Base-by-base conservation (phyloP, 176 grass and related monocot genomes). In the Juncus inflexus region DNA sequence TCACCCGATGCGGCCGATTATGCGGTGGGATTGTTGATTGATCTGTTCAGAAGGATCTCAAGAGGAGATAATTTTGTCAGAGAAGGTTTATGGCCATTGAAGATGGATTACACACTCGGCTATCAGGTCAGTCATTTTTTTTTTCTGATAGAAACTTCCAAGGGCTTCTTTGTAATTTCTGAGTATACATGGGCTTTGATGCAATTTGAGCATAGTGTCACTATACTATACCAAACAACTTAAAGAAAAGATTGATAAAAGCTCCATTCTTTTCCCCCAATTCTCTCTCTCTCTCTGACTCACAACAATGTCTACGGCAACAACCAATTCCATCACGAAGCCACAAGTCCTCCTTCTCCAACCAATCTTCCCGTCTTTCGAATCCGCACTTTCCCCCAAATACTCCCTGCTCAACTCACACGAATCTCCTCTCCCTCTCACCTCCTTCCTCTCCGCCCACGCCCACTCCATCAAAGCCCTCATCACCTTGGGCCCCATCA, bases 1-100 rank as follows among this genome's bases (percentile, higher is more conserved):
- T 51, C 90, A 0, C 63, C 47, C 1, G 85, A 82, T 70, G 42
- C 64, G 0, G 84, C 85, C 0, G 85, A 88, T 56, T 86, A 77
- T 53, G 79, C 60, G 3, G 81, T 94, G 9, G 85, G 81, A 2
- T 83, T 94, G 9, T 39, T 83, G 15, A 3, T 94, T 12, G 73
- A 76, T 61, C 72, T 66, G 49, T 40, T 94, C 7, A 82, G 85
- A 39, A 37, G 70, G 55, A 9, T 94, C 7, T 63, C 62, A 1
- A 62, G 55, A 37, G 72, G 81, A 55, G 81, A 88, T 2, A 52
- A 55, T 2, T 68, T 82, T 55, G 14, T 87, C 37, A 63, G 76
- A 43, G 7, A 15, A 7, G 71, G 90, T 3, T 43, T 40, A 5
- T 91, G 89, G 89, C 64, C 43, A 10, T 0, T 13, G 0, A 70